Conservation (phyloP, 306 rosid species). For the Luffa acutangula region DNA sequence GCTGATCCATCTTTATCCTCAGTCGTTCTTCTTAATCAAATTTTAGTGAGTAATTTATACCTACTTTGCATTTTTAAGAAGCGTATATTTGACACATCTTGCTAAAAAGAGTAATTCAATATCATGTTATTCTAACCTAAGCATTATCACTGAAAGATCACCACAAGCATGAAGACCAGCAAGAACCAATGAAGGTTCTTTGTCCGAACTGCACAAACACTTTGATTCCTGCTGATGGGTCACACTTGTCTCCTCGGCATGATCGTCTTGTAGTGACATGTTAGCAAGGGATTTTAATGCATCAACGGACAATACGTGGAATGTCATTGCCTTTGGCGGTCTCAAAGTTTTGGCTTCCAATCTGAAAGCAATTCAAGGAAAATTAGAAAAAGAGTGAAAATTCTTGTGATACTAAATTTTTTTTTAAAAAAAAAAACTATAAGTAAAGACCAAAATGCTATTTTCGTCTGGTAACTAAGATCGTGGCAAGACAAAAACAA, state of each 20-base stretch:
- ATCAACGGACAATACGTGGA: constrained; percentile 58
- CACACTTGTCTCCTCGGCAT: constrained; percentile 13
- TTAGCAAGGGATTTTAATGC: constrained; percentile 54
- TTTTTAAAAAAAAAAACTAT: not conserved
- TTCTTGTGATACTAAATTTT: constrained; percentile 4
- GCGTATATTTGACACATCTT: not conserved
- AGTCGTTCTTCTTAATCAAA: not conserved
- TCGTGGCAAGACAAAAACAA: not conserved
- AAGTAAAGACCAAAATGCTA: not conserved
- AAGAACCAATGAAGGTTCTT: constrained; percentile 46
- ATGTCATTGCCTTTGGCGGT: constrained; percentile 73
- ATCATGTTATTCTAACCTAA: constrained; percentile 44
- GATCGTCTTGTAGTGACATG: constrained; percentile 27
- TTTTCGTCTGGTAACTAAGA: not conserved
- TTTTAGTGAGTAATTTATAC: not conserved
- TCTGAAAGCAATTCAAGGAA: constrained; percentile 29
- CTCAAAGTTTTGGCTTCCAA: constrained; percentile 44
- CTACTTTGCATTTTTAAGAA: not conserved
- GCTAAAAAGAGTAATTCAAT: not conserved
- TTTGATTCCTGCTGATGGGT: constrained; percentile 2
- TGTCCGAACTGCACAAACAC: constrained; percentile 17
- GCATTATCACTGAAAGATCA: constrained; percentile 85
- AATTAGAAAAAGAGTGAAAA: constrained; percentile 1
- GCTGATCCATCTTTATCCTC: not conserved
- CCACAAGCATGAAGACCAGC: constrained; percentile 99